Evolutionary conservation across 306 rosid genomes (phyloP).

Genomic region (Dryas drummondii): DNA sequence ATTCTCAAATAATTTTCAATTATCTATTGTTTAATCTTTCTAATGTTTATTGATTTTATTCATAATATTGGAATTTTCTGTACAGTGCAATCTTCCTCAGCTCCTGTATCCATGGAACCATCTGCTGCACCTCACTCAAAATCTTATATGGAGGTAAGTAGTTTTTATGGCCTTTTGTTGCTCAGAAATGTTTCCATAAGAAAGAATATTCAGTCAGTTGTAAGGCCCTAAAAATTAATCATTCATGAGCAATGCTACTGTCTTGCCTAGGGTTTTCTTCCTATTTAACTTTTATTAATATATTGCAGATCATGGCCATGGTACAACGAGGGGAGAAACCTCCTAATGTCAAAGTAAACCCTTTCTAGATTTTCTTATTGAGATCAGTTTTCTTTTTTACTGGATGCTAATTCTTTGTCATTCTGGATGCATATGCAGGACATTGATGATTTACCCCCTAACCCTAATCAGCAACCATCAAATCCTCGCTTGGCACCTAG

Average conservation of each 20-base stretch:
- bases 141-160: constrained; percentile 72
- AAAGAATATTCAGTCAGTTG: constrained; percentile 17
- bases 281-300: constrained; percentile 17
- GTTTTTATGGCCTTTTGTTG: constrained; percentile 13
- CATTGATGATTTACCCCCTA: constrained; percentile 63
- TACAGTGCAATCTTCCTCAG: constrained; percentile 82
- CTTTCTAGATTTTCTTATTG: constrained; percentile 10
- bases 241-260: background rate
- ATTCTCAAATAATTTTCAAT: constrained; percentile 20
- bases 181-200: constrained; percentile 6
- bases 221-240: background rate
- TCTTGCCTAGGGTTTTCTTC: constrained; percentile 27
- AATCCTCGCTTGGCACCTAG: constrained; percentile 68
- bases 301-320: constrained; percentile 86
- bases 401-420: constrained; percentile 20
- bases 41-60: constrained; percentile 18
- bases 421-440: constrained; percentile 54
- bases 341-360: constrained; percentile 72
- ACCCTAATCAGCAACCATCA: constrained; percentile 74
- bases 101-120: constrained; percentile 69
- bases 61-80: constrained; percentile 22
- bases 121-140: constrained; percentile 70
- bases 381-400: constrained; percentile 18
- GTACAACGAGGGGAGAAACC: constrained; percentile 93
- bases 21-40: background rate